Percentiles rank a stretch among this genome's conserved stretches.
Evolutionary conservation across 2,329 filamentous ascomycete genomes (phyloP).

Genomic region (Alternaria sp.): DNA sequence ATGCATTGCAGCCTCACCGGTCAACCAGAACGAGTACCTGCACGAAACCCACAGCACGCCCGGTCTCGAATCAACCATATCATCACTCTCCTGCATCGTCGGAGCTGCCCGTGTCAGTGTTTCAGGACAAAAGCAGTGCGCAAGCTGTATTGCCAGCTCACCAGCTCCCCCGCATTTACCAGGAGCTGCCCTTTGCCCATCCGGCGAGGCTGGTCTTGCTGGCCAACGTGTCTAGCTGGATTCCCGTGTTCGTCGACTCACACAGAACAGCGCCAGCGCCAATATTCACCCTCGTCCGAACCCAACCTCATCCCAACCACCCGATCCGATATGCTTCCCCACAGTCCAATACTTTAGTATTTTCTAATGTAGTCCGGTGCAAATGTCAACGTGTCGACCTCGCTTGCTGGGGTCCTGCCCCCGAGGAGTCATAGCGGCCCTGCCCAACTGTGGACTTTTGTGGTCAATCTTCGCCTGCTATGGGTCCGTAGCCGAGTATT

Average conservation of each 20-base stretch:
- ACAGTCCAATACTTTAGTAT: slow-evolving; percentile 8
- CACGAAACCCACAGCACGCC: slow-evolving; percentile 9
- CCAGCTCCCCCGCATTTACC: slow-evolving; percentile 11
- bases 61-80: slow-evolving; percentile 10
- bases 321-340: slow-evolving; percentile 4
- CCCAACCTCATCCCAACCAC: slow-evolving; percentile 8
- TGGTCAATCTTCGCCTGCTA: not conserved
- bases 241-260: not conserved
- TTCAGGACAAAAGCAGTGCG: slow-evolving; percentile 8
- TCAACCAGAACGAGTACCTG: slow-evolving; percentile 12
- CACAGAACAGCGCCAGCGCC: not conserved
- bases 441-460: slow-evolving; percentile 6
- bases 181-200: not conserved
- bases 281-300: not conserved
- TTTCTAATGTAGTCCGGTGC: slow-evolving; percentile 7
- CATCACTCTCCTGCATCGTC: slow-evolving; percentile 3
- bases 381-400: slow-evolving; percentile 15
- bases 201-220: not conserved
- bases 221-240: slow-evolving; percentile 7
- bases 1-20: slow-evolving; percentile 40
- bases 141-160: slow-evolving; percentile 18
- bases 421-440: not conserved
- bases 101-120: slow-evolving; percentile 5
- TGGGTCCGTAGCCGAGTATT: not conserved
- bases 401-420: not conserved